phyloP scores from a whole-genome alignment of 2,329 filamentous ascomycete species.

The Exophiala oligosperma region DNA sequence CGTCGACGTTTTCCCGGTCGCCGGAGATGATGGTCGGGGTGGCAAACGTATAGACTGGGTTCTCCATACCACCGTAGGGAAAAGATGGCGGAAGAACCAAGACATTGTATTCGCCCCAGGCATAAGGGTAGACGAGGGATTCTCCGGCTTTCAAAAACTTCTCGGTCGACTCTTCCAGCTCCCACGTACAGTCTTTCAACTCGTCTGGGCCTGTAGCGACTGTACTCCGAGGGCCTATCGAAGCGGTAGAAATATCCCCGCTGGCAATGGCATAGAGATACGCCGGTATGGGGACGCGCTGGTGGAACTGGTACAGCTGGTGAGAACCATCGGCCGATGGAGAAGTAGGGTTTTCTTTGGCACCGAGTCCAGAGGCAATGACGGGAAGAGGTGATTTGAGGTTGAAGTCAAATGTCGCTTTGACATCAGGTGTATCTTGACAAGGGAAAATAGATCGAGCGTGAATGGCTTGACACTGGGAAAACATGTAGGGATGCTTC shows the following conservation, averaged over 20 bases:
- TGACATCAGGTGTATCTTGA: slow-evolving; percentile 96
- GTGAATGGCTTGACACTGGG: slow-evolving; percentile 95
- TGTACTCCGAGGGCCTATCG: slow-evolving; percentile 79
- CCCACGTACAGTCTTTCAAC: slow-evolving; percentile 80
- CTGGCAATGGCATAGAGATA: slow-evolving; percentile 92
- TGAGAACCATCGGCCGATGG: slow-evolving; percentile 55
- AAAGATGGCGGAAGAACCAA: slow-evolving; percentile 87
- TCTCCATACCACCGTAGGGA: slow-evolving; percentile 89
- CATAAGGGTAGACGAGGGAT: slow-evolving; percentile 77
- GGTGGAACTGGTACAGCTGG: slow-evolving; percentile 78
- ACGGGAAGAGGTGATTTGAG: slow-evolving; percentile 84
- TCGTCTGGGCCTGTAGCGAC: slow-evolving; percentile 89
- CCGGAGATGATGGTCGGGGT: slow-evolving; percentile 93
- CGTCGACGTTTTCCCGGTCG: slow-evolving; percentile 87
- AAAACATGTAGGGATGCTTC: slow-evolving; percentile 97
- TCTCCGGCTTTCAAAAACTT: slow-evolving; percentile 88
- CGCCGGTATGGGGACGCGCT: slow-evolving; percentile 87
- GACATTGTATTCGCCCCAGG: slow-evolving; percentile 94
- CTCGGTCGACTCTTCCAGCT: slow-evolving; percentile 87
- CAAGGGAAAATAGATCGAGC: slow-evolving; percentile 92
- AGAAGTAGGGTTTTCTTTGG: slow-evolving; percentile 46
- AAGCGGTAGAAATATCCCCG: slow-evolving; percentile 77
- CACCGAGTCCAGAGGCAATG: slow-evolving; percentile 80
- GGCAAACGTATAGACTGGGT: slow-evolving; percentile 91
- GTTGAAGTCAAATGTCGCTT: slow-evolving; percentile 89